Evolutionary conservation across 2,329 filamentous ascomycete genomes (phyloP).

Genomic region (Calonectria ilicicola): DNA sequence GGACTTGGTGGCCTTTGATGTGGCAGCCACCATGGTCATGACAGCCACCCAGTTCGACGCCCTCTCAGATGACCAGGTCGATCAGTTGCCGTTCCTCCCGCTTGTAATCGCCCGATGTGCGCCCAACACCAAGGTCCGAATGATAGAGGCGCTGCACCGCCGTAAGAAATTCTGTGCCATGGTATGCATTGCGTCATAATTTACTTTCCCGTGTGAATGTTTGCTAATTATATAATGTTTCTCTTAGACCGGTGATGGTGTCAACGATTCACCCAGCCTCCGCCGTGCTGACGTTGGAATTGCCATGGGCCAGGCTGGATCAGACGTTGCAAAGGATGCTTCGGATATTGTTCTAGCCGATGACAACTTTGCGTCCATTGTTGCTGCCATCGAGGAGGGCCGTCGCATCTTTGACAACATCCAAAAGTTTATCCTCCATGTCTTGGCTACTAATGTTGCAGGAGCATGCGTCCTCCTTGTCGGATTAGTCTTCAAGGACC

Average conservation of each 20-base stretch:
- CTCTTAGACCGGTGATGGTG: slow-evolving; percentile 73
- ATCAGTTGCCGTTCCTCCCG: slow-evolving; percentile 71
- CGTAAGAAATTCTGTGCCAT: slow-evolving; percentile 75
- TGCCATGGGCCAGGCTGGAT: slow-evolving; percentile 72
- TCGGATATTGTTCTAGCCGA: slow-evolving; percentile 78
- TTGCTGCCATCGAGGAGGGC: slow-evolving; percentile 78
- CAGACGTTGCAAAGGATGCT: slow-evolving; percentile 72
- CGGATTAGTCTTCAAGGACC: slow-evolving; percentile 79
- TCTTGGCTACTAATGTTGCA: slow-evolving; percentile 78
- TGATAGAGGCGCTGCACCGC: slow-evolving; percentile 80
- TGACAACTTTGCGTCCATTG: slow-evolving; percentile 80
- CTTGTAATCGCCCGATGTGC: slow-evolving; percentile 78
- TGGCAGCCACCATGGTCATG: slow-evolving; percentile 73
- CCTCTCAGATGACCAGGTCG: slow-evolving; percentile 73
- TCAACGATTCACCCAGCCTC: slow-evolving; percentile 79
- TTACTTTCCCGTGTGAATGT: not conserved
- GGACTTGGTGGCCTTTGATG: slow-evolving; percentile 64
- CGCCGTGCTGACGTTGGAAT: slow-evolving; percentile 79
- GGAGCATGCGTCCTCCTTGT: slow-evolving; percentile 78
- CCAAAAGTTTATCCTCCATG: slow-evolving; percentile 79
- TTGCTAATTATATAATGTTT: slow-evolving; percentile 25
- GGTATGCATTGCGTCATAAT: slow-evolving; percentile 47
- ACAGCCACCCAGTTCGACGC: slow-evolving; percentile 74
- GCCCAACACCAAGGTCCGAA: slow-evolving; percentile 78
- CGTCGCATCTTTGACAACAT: slow-evolving; percentile 81